These are phyloP conservation scores for Spencermartinsiella europaea DNA, from an alignment of 805 yeast species.

Conservation along the genomic window DNA sequence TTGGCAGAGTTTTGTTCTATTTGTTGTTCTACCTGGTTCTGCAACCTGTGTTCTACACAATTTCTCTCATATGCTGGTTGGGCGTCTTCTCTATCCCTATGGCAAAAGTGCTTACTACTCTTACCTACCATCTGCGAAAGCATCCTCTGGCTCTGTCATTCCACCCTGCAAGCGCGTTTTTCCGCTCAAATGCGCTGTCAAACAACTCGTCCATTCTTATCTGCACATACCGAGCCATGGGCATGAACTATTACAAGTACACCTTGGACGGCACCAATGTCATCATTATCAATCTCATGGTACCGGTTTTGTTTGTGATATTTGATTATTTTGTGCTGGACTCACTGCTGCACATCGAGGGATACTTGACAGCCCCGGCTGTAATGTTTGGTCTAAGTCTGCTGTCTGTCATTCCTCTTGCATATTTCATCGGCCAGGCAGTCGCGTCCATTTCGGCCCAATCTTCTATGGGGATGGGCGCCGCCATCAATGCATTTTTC, in stretches of 20 bases:
- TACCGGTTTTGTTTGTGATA: constrained; percentile 76
- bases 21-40: constrained; percentile 60
- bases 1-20: constrained; percentile 76
- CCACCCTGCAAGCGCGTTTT: constrained; percentile 39
- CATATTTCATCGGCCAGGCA: constrained; percentile 97
- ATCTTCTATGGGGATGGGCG: constrained; percentile 98
- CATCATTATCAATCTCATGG: constrained; percentile 78
- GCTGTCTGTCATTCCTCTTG: constrained; percentile 83
- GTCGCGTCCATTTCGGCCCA: constrained; percentile 99
- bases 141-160: constrained; percentile 89
- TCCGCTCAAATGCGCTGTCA: constrained; percentile 27
- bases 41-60: constrained; percentile 56
- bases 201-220: constrained; percentile 54
- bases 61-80: constrained; percentile 69
- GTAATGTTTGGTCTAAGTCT: constrained; percentile 70
- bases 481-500: constrained; percentile 95
- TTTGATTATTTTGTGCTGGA: constrained; percentile 65
- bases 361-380: constrained; percentile 53
- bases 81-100: constrained; percentile 87
- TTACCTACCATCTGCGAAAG: constrained; percentile 73
- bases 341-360: constrained; percentile 38
- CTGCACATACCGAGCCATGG: constrained; percentile 89
- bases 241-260: constrained; percentile 89
- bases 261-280: constrained; percentile 96
- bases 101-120: constrained; percentile 68